Percentiles rank a stretch among this genome's conserved stretches.
Conservation (phyloP, 2,329 filamentous ascomycete genomes). For the Aspergillus calidoustus region DNA sequence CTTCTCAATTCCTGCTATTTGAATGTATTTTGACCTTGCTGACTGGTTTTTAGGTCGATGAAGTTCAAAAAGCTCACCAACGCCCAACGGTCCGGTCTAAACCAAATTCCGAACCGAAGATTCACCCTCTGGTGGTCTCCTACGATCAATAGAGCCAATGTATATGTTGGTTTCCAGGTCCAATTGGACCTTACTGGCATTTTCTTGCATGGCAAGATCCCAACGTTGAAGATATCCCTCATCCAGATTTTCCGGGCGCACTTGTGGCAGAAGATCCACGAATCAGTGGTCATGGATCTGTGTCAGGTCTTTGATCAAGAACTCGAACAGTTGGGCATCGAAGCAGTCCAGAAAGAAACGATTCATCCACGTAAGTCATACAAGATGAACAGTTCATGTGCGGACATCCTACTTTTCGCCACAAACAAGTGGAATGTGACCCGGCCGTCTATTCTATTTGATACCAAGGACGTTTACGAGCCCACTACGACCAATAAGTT, state of each 20-base stretch:
- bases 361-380: slow-evolving; percentile 99
- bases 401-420: slow-evolving; percentile 94
- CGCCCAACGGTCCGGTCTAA: slow-evolving; percentile 92
- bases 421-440: slow-evolving; percentile 99
- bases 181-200: slow-evolving; percentile 97
- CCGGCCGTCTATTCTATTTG: slow-evolving; percentile 86
- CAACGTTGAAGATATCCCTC: slow-evolving; percentile 93
- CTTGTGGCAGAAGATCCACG: slow-evolving; percentile 99
- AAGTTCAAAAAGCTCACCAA: slow-evolving; percentile 99
- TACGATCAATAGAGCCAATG: slow-evolving; percentile 92
- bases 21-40: neutral
- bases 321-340: slow-evolving; percentile 90
- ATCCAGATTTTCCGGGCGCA: slow-evolving; percentile 99
- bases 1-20: neutral
- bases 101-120: slow-evolving; percentile 97
- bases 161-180: slow-evolving; percentile 99
- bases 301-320: slow-evolving; percentile 99
- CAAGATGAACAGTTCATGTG: slow-evolving; percentile 99
- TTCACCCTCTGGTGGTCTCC: slow-evolving; percentile 98
- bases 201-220: slow-evolving; percentile 98
- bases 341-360: slow-evolving; percentile 98
- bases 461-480: slow-evolving; percentile 95
- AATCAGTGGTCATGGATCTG: slow-evolving; percentile 97
- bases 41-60: slow-evolving; percentile 59
- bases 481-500: slow-evolving; percentile 97